Percentiles rank a stretch among this genome's conserved stretches.
These are phyloP conservation scores for Wickerhamiella qilinensis DNA, from an alignment of 805 yeast species.

Conservation along the genomic window DNA sequence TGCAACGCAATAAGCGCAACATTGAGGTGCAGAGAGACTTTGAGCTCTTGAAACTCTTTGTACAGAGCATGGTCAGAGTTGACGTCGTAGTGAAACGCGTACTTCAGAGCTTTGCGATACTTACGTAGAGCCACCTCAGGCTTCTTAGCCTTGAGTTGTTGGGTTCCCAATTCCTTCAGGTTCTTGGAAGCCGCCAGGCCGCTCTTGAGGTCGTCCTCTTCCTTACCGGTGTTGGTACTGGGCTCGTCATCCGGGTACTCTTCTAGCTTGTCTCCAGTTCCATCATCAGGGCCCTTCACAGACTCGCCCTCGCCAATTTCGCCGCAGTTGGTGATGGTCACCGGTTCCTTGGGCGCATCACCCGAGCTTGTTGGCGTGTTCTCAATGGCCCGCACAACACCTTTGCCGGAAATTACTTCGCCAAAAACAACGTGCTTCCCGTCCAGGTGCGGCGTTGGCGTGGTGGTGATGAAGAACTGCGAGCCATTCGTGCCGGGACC, in stretches of 20 bases:
- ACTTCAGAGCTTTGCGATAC: slow-evolving; percentile 56
- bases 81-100: slow-evolving; percentile 59
- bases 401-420: slow-evolving; percentile 69
- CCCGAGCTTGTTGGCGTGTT: slow-evolving; percentile 42
- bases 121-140: slow-evolving; percentile 41
- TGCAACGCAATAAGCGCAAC: slow-evolving; percentile 62
- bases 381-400: slow-evolving; percentile 66
- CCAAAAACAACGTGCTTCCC: slow-evolving; percentile 97
- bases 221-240: slow-evolving; percentile 32
- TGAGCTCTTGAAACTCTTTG: slow-evolving; percentile 35
- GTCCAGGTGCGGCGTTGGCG: slow-evolving; percentile 83
- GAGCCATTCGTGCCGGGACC: slow-evolving; percentile 95
- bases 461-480: slow-evolving; percentile 88
- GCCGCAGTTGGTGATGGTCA: slow-evolving; percentile 67
- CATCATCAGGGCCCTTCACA: slow-evolving; percentile 42
- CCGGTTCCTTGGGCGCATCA: slow-evolving; percentile 59
- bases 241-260: slow-evolving; percentile 62
- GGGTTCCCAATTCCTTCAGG: slow-evolving; percentile 67
- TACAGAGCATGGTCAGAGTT: slow-evolving; percentile 28
- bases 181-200: slow-evolving; percentile 49
- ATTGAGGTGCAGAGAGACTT: slow-evolving; percentile 52
- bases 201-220: slow-evolving; percentile 29
- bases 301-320: slow-evolving; percentile 42
- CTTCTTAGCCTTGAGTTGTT: slow-evolving; percentile 50
- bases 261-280: slow-evolving; percentile 73